phyloP scores from a whole-genome alignment of 805 yeast species.

The Ogataea nitratoaversa region DNA sequence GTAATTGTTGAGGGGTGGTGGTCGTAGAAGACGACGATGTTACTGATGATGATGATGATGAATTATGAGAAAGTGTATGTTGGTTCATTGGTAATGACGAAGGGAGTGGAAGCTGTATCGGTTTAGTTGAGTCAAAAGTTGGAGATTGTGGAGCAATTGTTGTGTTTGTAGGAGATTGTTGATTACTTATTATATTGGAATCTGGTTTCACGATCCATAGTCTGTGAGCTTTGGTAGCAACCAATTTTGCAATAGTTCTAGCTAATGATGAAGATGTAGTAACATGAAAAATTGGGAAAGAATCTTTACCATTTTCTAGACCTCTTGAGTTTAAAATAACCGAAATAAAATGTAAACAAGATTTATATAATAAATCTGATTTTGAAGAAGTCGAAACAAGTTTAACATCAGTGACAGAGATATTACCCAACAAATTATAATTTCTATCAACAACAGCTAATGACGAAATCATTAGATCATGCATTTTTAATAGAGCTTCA shows the following conservation, averaged over 20 bases:
- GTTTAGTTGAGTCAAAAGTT: slow-evolving; percentile 9
- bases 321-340: slow-evolving; percentile 86
- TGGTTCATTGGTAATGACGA: slow-evolving; percentile 15
- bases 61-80: slow-evolving; percentile 6
- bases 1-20: slow-evolving; percentile 1
- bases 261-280: slow-evolving; percentile 74
- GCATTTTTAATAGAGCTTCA: slow-evolving; percentile 85
- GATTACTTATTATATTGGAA: not conserved
- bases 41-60: slow-evolving; percentile 2
- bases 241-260: slow-evolving; percentile 88
- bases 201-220: slow-evolving; percentile 74
- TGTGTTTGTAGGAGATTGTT: slow-evolving; percentile 6
- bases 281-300: slow-evolving; percentile 94
- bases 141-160: slow-evolving; percentile 16
- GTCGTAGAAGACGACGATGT: slow-evolving; percentile 1
- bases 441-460: slow-evolving; percentile 87
- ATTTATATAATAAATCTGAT: slow-evolving; percentile 72
- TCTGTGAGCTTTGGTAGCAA: slow-evolving; percentile 92
- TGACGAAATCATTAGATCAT: slow-evolving; percentile 76
- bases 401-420: slow-evolving; percentile 90
- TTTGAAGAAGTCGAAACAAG: slow-evolving; percentile 84
- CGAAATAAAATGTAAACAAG: slow-evolving; percentile 84
- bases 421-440: slow-evolving; percentile 78
- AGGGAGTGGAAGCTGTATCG: slow-evolving; percentile 9
- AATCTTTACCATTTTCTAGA: slow-evolving; percentile 89